Base-by-base conservation (phyloP, 2,329 filamentous ascomycete genomes). In the Verticillium nonalfalfae region DNA sequence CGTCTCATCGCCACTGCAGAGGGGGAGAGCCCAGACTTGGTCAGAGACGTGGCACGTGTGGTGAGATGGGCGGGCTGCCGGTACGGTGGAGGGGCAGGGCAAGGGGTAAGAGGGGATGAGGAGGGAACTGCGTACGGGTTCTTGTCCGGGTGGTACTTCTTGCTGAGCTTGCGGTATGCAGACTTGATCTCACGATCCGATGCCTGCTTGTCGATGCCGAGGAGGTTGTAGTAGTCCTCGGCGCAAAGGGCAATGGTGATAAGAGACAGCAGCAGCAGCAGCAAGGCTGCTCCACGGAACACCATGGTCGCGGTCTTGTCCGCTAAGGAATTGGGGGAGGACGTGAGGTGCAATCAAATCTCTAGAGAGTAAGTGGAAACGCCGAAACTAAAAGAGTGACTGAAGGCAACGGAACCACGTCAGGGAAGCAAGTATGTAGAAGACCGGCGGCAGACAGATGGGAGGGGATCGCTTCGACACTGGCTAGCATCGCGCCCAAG, bases 101-200 rank as follows among this genome's bases (percentile, higher is more conserved):
- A n/a, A n/a, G n/a, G n/a, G n/a, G n/a, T n/a, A n/a, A n/a, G n/a
- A n/a, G n/a, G n/a, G n/a, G 31, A 26, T 59, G 1, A 31, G 13
- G 54, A 14, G 13, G 58, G 57, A 56, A 61, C 58, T 55, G 79
- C 90, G 70, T 84, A 95, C 89, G 94, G 93, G 70, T 98, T 98
- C 84, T 99, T 99, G 77, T 99, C 95, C 3, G 95, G 95, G 72
- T 99, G 95, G 75, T 85, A 97, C 74, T 96, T 96, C 77, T 98
- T 98, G 79, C 91, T 96, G 11, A 99, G 82, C 63, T 87, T 88
- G 63, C 93, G 87, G 76, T 99, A 99, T 26, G 95, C 93, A 56
- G 90, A 90, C 77, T 99, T 99, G 73, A 99, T 89, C 70, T 98
- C 90, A 70, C 88, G 88, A 60, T 97, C 93, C 56, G 86, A 88